Base-by-base conservation (phyloP, 176 grass and related monocot genomes). In the Triticum turgidum region DNA sequence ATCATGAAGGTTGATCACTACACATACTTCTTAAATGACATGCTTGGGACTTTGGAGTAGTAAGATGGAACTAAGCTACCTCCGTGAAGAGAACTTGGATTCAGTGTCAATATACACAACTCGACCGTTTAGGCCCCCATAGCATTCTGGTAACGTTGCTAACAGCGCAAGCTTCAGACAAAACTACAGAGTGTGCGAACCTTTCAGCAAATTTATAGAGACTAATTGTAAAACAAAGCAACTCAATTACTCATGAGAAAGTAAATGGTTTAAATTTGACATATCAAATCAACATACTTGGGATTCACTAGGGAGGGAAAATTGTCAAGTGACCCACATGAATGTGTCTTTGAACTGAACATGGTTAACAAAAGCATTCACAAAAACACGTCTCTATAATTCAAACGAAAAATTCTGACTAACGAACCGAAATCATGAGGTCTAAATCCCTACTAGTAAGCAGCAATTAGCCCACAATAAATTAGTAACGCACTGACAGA, bases 91-190 rank as follows among this genome's bases (percentile, higher is more conserved):
- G 87, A 98, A 98, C 90, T 94, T 98, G 73, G 85, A 94, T 91
- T 98, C 97, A 0, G 94, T 96, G 72, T 98, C 94, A 77, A 98
- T 94, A 76, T 96, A 98, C 52, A 94, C 85, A 73, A 96, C 90
- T 73, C 85, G 75, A 5, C 92, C 97, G 47, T 98, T 92, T 74
- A 96, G 54, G 80, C 97, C 92, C 47, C 93, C 97, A 52, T 94
- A 96, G 83, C 90, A 91, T 89, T 85, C 82, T 32, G 97, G 97
- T 68, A 98, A 87, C 11, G 92, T 86, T 79, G 90, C 97, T 84
- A 98, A 39, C 77, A 96, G 69, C 72, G 94, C 80, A 76, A 96
- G 92, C 92, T 98, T 98, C 27, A 98, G 82, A 87, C 94, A 98
- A 64, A 98, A 91, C 97, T 98, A 70, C 82, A 94, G 17, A 32